phyloP scores from a whole-genome alignment of 2,329 filamentous ascomycete genomes.

The Aspergillus aculeatinus region DNA sequence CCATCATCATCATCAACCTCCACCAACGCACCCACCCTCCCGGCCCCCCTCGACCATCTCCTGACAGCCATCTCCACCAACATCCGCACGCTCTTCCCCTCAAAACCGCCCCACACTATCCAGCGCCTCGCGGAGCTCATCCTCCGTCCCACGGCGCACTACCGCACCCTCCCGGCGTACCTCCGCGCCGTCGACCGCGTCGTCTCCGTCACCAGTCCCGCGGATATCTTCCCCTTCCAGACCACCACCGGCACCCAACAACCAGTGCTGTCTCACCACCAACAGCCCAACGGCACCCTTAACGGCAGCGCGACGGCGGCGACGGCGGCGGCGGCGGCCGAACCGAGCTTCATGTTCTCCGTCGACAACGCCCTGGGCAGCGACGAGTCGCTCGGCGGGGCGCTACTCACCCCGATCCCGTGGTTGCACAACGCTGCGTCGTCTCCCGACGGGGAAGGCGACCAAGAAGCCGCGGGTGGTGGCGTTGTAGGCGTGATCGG shows the following conservation, averaged over 20 bases:
- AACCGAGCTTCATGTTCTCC: conserved; percentile 37
- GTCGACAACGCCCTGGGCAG: conserved; percentile 60
- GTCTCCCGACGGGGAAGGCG: conserved; percentile 29
- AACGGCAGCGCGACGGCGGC: conserved; percentile 22
- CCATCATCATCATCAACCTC: conserved; percentile 26
- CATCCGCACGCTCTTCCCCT: conserved; percentile 65
- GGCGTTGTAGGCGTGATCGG: neutral
- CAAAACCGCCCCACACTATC: conserved; percentile 83
- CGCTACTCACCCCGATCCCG: conserved; percentile 87
- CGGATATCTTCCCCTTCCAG: conserved; percentile 76
- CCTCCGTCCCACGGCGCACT: conserved; percentile 72
- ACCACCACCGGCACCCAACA: conserved; percentile 22
- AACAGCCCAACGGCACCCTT: conserved; percentile 57
- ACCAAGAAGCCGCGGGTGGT: neutral
- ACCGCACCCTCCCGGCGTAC: conserved; percentile 78
- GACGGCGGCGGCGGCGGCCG: conserved; percentile 9
- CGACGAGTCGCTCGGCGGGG: conserved; percentile 86
- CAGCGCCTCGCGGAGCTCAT: conserved; percentile 89
- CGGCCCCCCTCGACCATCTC: conserved; percentile 63
- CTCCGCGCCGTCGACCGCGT: conserved; percentile 88
- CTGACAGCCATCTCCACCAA: conserved; percentile 60
- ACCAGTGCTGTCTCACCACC: conserved; percentile 1
- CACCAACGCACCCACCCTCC: conserved; percentile 50
- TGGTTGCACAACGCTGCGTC: conserved; percentile 62
- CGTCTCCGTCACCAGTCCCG: conserved; percentile 81